Conservation (phyloP, 192 early-diverging fungal species). For the Dissophora ornata region DNA sequence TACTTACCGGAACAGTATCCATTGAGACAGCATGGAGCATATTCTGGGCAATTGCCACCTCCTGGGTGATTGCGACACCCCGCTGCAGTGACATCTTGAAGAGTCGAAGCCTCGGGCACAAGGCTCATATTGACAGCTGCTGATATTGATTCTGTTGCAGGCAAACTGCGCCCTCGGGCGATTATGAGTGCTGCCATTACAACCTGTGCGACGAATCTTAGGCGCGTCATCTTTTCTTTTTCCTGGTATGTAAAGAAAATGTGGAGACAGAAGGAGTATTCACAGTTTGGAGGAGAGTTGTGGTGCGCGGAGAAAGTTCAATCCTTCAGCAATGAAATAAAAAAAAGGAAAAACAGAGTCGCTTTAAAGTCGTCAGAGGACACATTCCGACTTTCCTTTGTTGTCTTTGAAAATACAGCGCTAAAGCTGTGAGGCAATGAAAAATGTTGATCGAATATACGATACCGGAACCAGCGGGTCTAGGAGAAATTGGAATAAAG, state of each 20-base stretch:
- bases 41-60: constrained; percentile 40
- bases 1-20: constrained; percentile 42
- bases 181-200: neutral
- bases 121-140: constrained; percentile 7
- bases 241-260: neutral
- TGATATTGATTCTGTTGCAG: neutral
- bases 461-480: no score
- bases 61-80: constrained; percentile 26
- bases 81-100: neutral
- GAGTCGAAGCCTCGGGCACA: neutral
- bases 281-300: neutral
- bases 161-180: neutral
- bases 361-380: no score
- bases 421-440: no score
- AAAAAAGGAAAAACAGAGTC: neutral
- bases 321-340: no score
- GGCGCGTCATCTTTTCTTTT: constrained; percentile 3
- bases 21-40: constrained; percentile 34
- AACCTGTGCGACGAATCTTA: neutral
- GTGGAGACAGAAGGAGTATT: neutral
- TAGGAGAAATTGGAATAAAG: no score
- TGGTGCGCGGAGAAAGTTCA: no score
- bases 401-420: no score
- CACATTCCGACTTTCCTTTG: no score
- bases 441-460: no score